Evolutionary conservation across 805 yeast genomes (phyloP).

Genomic region (Sugiyamaella marilandica): DNA sequence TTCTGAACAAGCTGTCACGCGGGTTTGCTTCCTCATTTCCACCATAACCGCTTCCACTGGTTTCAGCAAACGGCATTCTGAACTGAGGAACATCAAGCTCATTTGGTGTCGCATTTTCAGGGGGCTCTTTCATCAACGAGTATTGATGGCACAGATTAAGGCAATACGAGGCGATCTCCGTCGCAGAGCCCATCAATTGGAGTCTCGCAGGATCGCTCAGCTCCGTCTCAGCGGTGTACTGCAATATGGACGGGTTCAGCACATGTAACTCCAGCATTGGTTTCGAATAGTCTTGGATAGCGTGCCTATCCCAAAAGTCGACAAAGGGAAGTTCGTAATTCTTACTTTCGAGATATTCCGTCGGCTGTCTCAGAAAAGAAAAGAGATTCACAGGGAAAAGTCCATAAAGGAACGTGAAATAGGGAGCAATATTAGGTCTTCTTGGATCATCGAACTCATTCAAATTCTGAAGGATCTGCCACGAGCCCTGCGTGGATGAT

Average conservation of each 20-base stretch:
- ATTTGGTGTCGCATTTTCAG: not conserved
- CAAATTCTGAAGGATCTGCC: slow-evolving; percentile 17
- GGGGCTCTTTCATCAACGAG: not conserved
- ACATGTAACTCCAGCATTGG: slow-evolving; percentile 34
- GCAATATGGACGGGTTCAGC: slow-evolving; percentile 47
- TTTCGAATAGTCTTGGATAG: slow-evolving; percentile 30
- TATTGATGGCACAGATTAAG: slow-evolving; percentile 11
- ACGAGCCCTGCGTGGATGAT: not conserved
- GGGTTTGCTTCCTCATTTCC: not conserved
- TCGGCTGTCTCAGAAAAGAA: slow-evolving; percentile 41
- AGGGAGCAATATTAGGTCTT: slow-evolving; percentile 31
- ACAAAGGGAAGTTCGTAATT: slow-evolving; percentile 20
- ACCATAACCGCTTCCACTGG: not conserved
- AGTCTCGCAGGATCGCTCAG: slow-evolving; percentile 30
- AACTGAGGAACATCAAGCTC: slow-evolving; percentile 3
- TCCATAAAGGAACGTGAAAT: slow-evolving; percentile 53
- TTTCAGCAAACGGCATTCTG: slow-evolving; percentile 11
- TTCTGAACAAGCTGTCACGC: not conserved
- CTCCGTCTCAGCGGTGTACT: slow-evolving; percentile 36
- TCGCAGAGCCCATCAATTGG: slow-evolving; percentile 32
- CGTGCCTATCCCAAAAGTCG: slow-evolving; percentile 35
- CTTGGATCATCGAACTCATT: slow-evolving; percentile 14
- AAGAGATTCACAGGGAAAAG: slow-evolving; percentile 49
- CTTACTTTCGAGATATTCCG: slow-evolving; percentile 30
- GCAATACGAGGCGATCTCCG: slow-evolving; percentile 36